Base-by-base conservation (phyloP, 257 asterid genomes). In the Solanum bulbocastanum region DNA sequence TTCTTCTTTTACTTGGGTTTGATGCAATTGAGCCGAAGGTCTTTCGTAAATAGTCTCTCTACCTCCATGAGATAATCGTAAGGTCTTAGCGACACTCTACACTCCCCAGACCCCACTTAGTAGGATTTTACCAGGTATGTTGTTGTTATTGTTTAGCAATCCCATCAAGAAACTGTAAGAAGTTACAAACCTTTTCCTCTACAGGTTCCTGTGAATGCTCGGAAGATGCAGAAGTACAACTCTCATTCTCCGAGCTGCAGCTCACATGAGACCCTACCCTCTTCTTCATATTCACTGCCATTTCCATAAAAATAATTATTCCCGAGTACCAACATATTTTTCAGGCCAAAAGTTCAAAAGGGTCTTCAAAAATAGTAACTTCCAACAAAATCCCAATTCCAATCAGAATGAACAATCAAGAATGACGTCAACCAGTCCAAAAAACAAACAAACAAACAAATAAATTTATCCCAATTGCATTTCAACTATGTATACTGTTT, bases 161-260 rank as follows among this genome's bases (percentile, higher is more conserved):
- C 30, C 68, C 68, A 81, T 69, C 42, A 42, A 56, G 69, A 68
- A 91, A 56, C 60, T 4, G 86, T 22, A 14, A 39, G 60, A 88
- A 37, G 35, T 7, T 49, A 82, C 90, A 85, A 83, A 94, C 97
- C 96, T 92, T 90, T 86, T 88, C 84, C 82, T 89, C 89, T 87
- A 76, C 72, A 90, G 82, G 90, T 85, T 94, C 91, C 62, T 87
- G 78, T 35, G 94, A 76, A 32, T 82, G 85, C 88, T 89, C 92
- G 8, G 94, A 91, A 92, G 89, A 73, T 84, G 76, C 89, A 22
- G 90, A 49, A 73, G 95, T 84, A 88, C 92, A 84, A 33, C 49
- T 88, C 60, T 92, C 96, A 87, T 89, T 90, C 88, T 93, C 96
- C 92, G 89, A 92, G 85, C 92, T 89, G 88, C 96, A 94, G 72